These are phyloP conservation scores for Corylus americana DNA, from an alignment of 306 rosid genomes.

Conservation along the genomic window DNA sequence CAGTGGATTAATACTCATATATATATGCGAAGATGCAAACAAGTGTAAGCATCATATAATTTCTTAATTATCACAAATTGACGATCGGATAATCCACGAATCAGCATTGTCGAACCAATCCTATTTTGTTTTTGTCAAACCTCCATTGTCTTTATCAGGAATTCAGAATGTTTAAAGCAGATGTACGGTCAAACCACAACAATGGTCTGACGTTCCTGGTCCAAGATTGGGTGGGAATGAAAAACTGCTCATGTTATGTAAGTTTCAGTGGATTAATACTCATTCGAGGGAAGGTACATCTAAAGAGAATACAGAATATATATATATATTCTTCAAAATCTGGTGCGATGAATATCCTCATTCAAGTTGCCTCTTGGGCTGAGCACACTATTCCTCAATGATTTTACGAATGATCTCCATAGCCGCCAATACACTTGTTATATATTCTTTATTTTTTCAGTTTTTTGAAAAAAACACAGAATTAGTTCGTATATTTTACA, in stretches of 20 bases:
- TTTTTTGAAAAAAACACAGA: not conserved
- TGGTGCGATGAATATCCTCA: slow-evolving; percentile 10
- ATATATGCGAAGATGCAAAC: too few species aligned
- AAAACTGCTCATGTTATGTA: not conserved
- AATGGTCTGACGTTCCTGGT: not conserved
- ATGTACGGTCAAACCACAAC: slow-evolving; percentile 24
- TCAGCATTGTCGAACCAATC: not conserved
- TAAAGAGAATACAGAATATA: slow-evolving; percentile 4
- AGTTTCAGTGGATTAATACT: not conserved
- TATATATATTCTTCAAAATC: slow-evolving; percentile 9
- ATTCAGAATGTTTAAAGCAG: not conserved
- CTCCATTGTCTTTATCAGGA: not conserved
- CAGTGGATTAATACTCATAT: too few species aligned
- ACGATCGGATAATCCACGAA: not conserved
- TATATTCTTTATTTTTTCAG: not conserved
- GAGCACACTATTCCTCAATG: not conserved
- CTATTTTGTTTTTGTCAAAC: slow-evolving; percentile 6
- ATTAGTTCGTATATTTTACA: not conserved
- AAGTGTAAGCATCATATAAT: not conserved
- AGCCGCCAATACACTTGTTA: not conserved
- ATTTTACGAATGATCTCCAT: not conserved
- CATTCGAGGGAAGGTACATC: slow-evolving; percentile 8
- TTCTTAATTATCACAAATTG: not conserved
- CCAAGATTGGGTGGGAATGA: not conserved
- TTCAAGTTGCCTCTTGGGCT: slow-evolving; percentile 5